Conservation (phyloP, 1,284 basidiomycete species). For the Neonothopanus nambi region DNA sequence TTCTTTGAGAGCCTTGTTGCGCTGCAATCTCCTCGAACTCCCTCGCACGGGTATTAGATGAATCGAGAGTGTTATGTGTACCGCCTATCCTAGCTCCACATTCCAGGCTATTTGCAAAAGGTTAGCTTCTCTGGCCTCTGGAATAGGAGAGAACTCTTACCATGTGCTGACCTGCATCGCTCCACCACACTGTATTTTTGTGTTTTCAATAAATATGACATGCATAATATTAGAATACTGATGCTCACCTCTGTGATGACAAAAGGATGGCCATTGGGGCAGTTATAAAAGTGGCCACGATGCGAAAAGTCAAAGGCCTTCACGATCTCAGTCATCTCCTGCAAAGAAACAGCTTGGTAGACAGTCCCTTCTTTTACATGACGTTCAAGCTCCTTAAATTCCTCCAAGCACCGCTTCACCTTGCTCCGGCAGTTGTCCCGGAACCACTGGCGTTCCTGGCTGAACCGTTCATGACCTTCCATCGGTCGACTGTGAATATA, state of each 20-base stretch:
- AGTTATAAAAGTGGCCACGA: constrained; percentile 46
- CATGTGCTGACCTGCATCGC: constrained; percentile 33
- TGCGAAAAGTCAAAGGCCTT: constrained; percentile 40
- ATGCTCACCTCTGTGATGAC: constrained; percentile 24
- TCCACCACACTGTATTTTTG: constrained; percentile 49
- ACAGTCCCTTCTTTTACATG: constrained; percentile 34
- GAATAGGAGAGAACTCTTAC: constrained; percentile 32
- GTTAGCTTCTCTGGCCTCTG: not conserved
- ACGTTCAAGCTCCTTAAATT: constrained; percentile 34
- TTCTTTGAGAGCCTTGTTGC: constrained; percentile 15
- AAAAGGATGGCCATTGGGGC: constrained; percentile 51
- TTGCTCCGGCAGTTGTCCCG: constrained; percentile 31
- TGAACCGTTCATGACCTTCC: constrained; percentile 27
- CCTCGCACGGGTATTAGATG: constrained; percentile 40
- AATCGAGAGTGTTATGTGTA: constrained; percentile 37
- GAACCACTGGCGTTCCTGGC: constrained; percentile 36
- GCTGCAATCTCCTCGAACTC: constrained; percentile 47
- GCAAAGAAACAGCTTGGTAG: constrained; percentile 42
- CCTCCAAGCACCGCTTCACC: constrained; percentile 33
- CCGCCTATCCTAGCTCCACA: constrained; percentile 57
- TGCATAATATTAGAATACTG: not conserved
- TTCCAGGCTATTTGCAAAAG: constrained; percentile 41
- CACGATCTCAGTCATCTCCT: constrained; percentile 45
- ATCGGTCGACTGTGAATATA: constrained; percentile 11
- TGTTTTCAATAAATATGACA: not conserved